These are phyloP conservation scores for Excoecaria cochinchinensis DNA, from an alignment of 345 rosid species.

Conservation along the genomic window DNA sequence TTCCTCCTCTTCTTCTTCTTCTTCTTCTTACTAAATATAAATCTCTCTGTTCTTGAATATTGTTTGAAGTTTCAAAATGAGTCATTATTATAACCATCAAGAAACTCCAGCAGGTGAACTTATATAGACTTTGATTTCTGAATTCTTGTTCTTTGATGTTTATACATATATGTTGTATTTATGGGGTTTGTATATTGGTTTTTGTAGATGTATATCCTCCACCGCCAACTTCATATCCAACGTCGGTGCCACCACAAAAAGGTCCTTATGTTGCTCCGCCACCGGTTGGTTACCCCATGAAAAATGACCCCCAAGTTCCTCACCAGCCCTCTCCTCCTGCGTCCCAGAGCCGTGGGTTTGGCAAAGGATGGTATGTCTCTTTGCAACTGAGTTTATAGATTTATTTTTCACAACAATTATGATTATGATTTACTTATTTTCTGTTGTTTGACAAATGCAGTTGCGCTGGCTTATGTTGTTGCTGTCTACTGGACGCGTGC, in stretches of 20 bases:
- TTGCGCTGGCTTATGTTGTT: slow-evolving; percentile 31
- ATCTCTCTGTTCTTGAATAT: too few species aligned
- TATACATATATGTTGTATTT: too few species aligned
- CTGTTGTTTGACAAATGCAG: neutral
- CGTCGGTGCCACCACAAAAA: neutral
- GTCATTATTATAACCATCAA: too few species aligned
- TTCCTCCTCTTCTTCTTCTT: too few species aligned
- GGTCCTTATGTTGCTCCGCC: slow-evolving; percentile 30
- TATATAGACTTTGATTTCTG: too few species aligned
- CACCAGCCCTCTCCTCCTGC: slow-evolving; percentile 10
- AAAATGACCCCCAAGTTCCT: neutral
- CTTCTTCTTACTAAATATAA: too few species aligned
- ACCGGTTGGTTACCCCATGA: slow-evolving; percentile 23
- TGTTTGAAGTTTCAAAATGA: neutral
- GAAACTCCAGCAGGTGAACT: too few species aligned
- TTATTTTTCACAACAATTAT: too few species aligned
- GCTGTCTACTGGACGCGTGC: slow-evolving; percentile 26
- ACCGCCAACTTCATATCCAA: slow-evolving; percentile 4
- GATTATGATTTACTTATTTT: too few species aligned
- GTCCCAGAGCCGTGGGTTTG: slow-evolving; percentile 10
- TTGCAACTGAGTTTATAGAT: too few species aligned
- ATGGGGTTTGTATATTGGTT: too few species aligned
- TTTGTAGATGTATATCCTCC: slow-evolving; percentile 1
- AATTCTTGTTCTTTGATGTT: too few species aligned
- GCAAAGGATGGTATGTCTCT: slow-evolving; percentile 20